Percentiles rank a stretch among this genome's conserved stretches.
Conservation (phyloP, 176 grass and related monocot genomes). For the Secale cereale region DNA sequence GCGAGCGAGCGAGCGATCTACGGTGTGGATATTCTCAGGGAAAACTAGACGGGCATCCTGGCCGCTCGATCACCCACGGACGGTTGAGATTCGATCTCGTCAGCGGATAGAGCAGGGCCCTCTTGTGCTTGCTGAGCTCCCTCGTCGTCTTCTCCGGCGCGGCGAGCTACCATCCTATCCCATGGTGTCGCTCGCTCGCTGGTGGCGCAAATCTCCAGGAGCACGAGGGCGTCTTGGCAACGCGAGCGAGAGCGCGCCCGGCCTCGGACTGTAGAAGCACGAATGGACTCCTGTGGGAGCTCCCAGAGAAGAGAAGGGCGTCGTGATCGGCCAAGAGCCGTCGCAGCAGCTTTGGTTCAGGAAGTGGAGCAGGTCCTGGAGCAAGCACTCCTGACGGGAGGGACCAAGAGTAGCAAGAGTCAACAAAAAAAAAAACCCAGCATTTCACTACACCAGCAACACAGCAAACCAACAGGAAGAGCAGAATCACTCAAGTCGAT, state of each 20-base stretch:
- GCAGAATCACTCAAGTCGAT: neutral
- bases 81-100: neutral
- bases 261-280: no score
- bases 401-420: neutral
- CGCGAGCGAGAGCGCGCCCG: no score
- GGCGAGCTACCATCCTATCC: no score
- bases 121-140: no score
- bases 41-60: fast-evolving
- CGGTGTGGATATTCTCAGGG: constrained; percentile 25
- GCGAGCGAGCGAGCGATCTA: constrained; percentile 15
- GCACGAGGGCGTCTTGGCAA: no score
- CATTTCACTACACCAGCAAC: neutral
- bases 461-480: neutral
- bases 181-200: no score
- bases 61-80: neutral
- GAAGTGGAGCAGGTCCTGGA: constrained; percentile 56
- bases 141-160: no score
- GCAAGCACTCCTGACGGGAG: no score
- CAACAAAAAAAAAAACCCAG: no score
- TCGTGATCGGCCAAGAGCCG: constrained; percentile 47
- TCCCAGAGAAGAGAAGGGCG: constrained; percentile 55
- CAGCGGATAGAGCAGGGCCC: no score
- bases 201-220: no score
- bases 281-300: no score
- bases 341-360: constrained; percentile 67